phyloP scores from a whole-genome alignment of 331 rosid genomes.

The Malus hybrid region DNA sequence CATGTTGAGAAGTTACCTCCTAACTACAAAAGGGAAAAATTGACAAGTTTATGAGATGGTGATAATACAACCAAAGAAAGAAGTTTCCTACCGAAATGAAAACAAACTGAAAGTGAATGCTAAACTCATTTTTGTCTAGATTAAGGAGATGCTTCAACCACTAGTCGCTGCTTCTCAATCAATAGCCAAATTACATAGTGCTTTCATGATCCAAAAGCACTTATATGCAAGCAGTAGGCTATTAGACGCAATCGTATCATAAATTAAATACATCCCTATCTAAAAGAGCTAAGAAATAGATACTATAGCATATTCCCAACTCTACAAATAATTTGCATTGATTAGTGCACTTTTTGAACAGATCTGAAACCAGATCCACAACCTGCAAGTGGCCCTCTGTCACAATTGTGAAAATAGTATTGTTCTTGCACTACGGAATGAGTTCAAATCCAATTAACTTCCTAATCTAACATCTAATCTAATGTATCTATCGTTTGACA shows the following conservation, averaged over 20 bases:
- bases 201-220: no score
- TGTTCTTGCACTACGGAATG: rapidly evolving
- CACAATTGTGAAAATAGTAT: no score
- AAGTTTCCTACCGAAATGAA: constrained; percentile 1
- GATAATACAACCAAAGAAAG: background rate
- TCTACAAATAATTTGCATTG: background rate
- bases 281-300: no score
- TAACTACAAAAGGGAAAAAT: background rate
- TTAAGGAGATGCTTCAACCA: background rate
- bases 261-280: no score
- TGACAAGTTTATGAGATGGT: background rate
- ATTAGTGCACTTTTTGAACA: background rate
- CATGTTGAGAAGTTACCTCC: constrained; percentile 18
- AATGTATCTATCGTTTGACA: no score
- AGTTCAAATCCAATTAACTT: no score
- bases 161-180: background rate
- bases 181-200: background rate
- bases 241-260: no score
- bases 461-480: no score
- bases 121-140: background rate
- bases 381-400: no score
- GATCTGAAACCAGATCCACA: background rate
- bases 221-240: no score
- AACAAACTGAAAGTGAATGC: background rate
- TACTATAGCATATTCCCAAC: background rate